Conservation (phyloP, 345 rosid species). For the Heritiera fomes region DNA sequence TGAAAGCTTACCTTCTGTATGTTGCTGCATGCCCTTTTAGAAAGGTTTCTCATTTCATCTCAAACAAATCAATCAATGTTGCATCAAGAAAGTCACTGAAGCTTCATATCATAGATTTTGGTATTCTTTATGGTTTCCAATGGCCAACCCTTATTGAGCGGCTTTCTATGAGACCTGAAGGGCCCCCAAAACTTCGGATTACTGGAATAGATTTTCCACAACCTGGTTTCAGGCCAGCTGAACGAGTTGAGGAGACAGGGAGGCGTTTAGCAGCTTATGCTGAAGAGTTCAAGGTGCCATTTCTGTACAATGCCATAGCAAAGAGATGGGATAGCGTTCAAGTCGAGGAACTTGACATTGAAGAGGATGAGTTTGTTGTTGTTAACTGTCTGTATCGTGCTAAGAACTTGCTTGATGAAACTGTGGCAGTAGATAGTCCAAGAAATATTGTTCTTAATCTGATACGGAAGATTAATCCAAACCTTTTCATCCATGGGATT, state of each 20-base stretch:
- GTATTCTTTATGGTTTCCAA: slow-evolving; percentile 87
- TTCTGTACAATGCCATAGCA: slow-evolving; percentile 84
- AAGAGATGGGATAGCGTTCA: slow-evolving; percentile 78
- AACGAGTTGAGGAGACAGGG: slow-evolving; percentile 89
- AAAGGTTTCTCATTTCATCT: slow-evolving; percentile 62
- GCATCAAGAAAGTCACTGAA: slow-evolving; percentile 49
- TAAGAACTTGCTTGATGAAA: slow-evolving; percentile 79
- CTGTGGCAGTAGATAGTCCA: slow-evolving; percentile 57
- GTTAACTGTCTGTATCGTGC: slow-evolving; percentile 72
- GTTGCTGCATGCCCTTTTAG: slow-evolving; percentile 82
- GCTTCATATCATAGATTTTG: slow-evolving; percentile 89
- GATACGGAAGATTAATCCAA: slow-evolving; percentile 68
- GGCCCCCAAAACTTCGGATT: slow-evolving; percentile 80
- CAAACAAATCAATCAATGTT: slow-evolving; percentile 52
- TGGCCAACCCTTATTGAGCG: slow-evolving; percentile 88
- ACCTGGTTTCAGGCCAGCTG: slow-evolving; percentile 89
- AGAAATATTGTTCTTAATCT: slow-evolving; percentile 60
- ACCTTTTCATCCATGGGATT: slow-evolving; percentile 62
- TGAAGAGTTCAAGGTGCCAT: slow-evolving; percentile 70
- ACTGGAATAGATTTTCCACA: slow-evolving; percentile 96
- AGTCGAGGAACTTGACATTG: slow-evolving; percentile 70
- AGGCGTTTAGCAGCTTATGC: slow-evolving; percentile 81
- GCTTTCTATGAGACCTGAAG: slow-evolving; percentile 48
- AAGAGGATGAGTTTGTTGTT: slow-evolving; percentile 61
- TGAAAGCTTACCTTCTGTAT: slow-evolving; percentile 77